These are phyloP conservation scores for Neofusicoccum parvum DNA, from an alignment of 2,329 filamentous ascomycete species.

Conservation along the genomic window DNA sequence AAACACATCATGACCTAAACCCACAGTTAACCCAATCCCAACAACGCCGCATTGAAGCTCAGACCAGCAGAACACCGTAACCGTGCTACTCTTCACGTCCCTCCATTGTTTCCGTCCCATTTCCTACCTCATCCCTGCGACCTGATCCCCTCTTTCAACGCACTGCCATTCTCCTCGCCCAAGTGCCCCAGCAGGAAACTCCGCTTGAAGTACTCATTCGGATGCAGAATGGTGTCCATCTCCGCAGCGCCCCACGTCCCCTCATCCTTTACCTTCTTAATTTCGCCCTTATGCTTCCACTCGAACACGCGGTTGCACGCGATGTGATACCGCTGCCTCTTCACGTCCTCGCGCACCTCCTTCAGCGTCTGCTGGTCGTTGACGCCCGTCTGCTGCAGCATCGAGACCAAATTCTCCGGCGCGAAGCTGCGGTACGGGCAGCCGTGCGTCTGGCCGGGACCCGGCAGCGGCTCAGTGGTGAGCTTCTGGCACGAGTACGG, in stretches of 20 bases:
- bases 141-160: conserved; percentile 16
- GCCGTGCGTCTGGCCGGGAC: conserved; percentile 87
- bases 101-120: not conserved
- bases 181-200: conserved; percentile 87
- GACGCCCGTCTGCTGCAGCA: conserved; percentile 80
- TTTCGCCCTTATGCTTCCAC: conserved; percentile 68
- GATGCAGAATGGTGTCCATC: conserved; percentile 93
- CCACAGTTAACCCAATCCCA: not conserved
- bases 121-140: not conserved
- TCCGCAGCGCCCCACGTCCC: conserved; percentile 61
- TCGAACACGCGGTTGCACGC: conserved; percentile 98
- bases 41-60: not conserved
- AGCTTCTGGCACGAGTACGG: conserved; percentile 96
- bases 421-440: conserved; percentile 95
- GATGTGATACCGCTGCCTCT: conserved; percentile 86
- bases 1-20: not conserved
- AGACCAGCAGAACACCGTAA: not conserved
- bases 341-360: conserved; percentile 85
- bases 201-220: conserved; percentile 96
- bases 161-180: conserved; percentile 45
- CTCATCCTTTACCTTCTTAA: conserved; percentile 55
- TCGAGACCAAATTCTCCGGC: conserved; percentile 75
- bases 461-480: conserved; percentile 82
- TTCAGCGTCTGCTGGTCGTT: conserved; percentile 75
- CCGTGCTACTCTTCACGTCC: too few relatives aligned